phyloP scores from a whole-genome alignment of 495 filamentous ascomycete genomes.

The Podospora conica region DNA sequence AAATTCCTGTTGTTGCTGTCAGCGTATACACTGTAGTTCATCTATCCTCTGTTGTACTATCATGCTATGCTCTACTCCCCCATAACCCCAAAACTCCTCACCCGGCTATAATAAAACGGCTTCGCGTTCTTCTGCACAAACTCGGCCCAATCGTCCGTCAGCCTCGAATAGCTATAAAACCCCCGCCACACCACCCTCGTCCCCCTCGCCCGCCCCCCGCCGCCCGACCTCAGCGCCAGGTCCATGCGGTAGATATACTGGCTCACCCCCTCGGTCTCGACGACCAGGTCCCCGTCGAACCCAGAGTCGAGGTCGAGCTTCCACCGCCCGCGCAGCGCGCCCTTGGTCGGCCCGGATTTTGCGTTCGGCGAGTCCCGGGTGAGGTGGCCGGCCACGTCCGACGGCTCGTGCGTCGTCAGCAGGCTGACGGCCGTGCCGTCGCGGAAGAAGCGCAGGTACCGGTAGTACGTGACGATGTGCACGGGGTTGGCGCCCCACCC shows the following conservation, averaged over 20 bases:
- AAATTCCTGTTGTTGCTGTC: no score
- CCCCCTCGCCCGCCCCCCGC: constrained; percentile 51
- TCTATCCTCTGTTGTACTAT: no score
- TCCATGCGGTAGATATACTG: constrained; percentile 81
- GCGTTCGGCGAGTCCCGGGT: constrained; percentile 35
- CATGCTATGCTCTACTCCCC: constrained; percentile 31
- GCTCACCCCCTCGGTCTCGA: constrained; percentile 79
- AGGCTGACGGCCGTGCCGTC: constrained; percentile 78
- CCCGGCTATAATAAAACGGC: constrained; percentile 81
- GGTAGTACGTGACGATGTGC: constrained; percentile 95
- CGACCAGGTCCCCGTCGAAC: constrained; percentile 59
- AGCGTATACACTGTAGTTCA: no score
- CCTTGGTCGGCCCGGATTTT: constrained; percentile 26
- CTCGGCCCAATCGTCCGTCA: constrained; percentile 86
- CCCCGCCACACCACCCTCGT: constrained; percentile 86
- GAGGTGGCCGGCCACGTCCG: constrained; percentile 73
- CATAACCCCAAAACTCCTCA: constrained; percentile 58
- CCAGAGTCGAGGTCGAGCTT: constrained; percentile 24
- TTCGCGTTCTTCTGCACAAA: constrained; percentile 80
- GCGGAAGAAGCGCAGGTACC: constrained; percentile 90
- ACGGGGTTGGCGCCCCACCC: constrained; percentile 65
- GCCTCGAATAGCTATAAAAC: constrained; percentile 77
- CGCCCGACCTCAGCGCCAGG: constrained; percentile 56
- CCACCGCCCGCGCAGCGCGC: constrained; percentile 36
- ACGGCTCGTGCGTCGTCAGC: constrained; percentile 70